These are phyloP conservation scores for Castanea crenata DNA, from an alignment of 306 rosid species.

Conservation along the genomic window DNA sequence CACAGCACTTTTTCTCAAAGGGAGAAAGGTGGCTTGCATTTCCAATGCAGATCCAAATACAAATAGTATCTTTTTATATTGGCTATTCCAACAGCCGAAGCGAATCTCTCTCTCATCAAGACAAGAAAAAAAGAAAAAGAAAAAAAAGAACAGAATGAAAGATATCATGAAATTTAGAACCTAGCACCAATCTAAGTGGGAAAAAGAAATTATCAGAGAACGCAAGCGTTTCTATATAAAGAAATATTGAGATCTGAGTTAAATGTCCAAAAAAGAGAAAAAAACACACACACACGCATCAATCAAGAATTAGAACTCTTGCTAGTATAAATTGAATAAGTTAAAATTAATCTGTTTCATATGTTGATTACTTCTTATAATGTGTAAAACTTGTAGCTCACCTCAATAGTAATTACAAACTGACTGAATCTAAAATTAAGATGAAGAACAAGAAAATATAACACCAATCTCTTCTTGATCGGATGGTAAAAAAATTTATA, in stretches of 20 bases:
- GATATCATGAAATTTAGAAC: neutral
- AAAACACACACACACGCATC: neutral
- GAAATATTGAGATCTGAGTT: neutral
- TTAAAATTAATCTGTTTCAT: constrained; percentile 3
- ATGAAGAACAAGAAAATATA: neutral
- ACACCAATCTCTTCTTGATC: constrained; percentile 32
- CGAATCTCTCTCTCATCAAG: constrained; percentile 34
- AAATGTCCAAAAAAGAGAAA: neutral
- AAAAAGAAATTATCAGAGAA: neutral
- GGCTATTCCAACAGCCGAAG: constrained; percentile 19
- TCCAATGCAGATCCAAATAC: constrained; percentile 58
- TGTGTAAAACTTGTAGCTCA: constrained; percentile 29
- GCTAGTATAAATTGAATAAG: neutral
- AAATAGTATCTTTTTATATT: constrained; percentile 26
- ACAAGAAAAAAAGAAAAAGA: neutral
- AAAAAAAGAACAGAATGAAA: neutral
- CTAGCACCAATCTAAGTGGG: neutral
- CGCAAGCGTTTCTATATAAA: neutral
- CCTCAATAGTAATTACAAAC: constrained; percentile 40
- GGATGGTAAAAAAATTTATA: constrained; percentile 24
- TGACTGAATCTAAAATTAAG: constrained; percentile 12
- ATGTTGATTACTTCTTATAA: constrained; percentile 20
- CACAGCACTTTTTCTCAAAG: constrained; percentile 17
- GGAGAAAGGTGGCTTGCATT: constrained; percentile 61
- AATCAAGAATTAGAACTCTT: neutral